Conservation (phyloP, 805 yeast species). For the Debaryomyces maramus region DNA sequence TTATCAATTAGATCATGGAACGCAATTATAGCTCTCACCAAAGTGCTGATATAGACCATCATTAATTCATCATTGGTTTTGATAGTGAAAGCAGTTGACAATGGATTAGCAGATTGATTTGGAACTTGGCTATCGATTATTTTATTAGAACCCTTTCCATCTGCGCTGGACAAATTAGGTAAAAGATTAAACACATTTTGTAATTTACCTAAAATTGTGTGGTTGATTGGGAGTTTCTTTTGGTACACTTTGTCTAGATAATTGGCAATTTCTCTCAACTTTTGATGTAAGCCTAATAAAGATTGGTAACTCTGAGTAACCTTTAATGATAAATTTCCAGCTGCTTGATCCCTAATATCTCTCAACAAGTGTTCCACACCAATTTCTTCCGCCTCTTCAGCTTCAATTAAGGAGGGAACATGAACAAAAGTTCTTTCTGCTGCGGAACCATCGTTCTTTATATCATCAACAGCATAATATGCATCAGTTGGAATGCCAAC, state of each 20-base stretch:
- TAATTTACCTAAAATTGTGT: constrained; percentile 83
- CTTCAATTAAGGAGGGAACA: constrained; percentile 88
- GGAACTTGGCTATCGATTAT: constrained; percentile 9
- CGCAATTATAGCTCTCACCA: constrained; percentile 92
- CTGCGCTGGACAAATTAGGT: constrained; percentile 62
- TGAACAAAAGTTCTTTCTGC: constrained; percentile 92
- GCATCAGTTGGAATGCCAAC: constrained; percentile 97
- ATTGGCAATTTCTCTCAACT: constrained; percentile 71
- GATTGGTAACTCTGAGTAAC: constrained; percentile 89
- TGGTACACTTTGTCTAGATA: constrained; percentile 74
- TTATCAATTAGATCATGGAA: constrained; percentile 96
- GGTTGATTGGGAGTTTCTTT: constrained; percentile 81
- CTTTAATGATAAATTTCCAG: constrained; percentile 84
- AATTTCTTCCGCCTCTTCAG: constrained; percentile 99
- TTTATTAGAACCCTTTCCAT: constrained; percentile 12
- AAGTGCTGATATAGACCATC: constrained; percentile 85
- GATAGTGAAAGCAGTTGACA: constrained; percentile 79
- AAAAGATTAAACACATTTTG: constrained; percentile 93
- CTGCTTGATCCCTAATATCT: constrained; percentile 95
- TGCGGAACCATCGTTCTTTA: constrained; percentile 91
- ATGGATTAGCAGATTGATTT: constrained; percentile 43
- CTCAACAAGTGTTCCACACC: constrained; percentile 96
- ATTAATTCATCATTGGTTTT: constrained; percentile 96
- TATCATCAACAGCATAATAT: constrained; percentile 89
- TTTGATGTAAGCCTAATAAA: constrained; percentile 78